Conservation (phyloP, 495 filamentous ascomycete genomes). For the Penicillium egyptiacum region DNA sequence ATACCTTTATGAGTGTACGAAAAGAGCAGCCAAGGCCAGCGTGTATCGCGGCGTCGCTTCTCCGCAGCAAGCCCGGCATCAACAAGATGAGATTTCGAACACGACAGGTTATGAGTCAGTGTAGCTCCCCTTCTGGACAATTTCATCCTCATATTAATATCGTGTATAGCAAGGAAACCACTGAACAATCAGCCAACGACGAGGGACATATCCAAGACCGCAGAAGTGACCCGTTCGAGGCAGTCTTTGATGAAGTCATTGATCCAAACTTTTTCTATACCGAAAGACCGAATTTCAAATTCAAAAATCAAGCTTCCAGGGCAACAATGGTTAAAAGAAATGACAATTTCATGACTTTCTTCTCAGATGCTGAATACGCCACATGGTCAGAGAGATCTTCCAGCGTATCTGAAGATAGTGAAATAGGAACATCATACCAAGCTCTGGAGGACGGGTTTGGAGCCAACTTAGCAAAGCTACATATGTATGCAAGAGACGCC, state of each 20-base stretch:
- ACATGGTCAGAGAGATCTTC: background rate
- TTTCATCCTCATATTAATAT: background rate
- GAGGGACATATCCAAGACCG: background rate
- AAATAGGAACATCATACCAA: background rate
- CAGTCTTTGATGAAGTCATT: slow-evolving; percentile 2
- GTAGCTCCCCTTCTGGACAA: background rate
- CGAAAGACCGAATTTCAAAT: background rate
- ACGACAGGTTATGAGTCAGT: background rate
- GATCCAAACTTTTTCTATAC: slow-evolving; percentile 8
- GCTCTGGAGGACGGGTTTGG: background rate
- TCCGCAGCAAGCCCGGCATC: background rate
- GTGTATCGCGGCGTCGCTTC: background rate
- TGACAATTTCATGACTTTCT: background rate
- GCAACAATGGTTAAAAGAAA: background rate
- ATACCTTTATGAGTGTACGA: slow-evolving; percentile 6
- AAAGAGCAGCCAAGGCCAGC: background rate
- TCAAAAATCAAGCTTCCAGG: background rate
- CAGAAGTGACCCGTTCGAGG: background rate
- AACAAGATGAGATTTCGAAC: background rate
- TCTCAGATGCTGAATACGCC: background rate
- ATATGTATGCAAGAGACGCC: background rate
- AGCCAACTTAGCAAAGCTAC: background rate
- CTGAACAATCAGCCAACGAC: background rate
- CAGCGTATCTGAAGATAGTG: background rate
- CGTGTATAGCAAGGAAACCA: background rate